A percentile compares a stretch with the other conserved stretches of the same genome.
Conservation (phyloP, 2,329 filamentous ascomycete species). For the Phyllosticta capitalensis region DNA sequence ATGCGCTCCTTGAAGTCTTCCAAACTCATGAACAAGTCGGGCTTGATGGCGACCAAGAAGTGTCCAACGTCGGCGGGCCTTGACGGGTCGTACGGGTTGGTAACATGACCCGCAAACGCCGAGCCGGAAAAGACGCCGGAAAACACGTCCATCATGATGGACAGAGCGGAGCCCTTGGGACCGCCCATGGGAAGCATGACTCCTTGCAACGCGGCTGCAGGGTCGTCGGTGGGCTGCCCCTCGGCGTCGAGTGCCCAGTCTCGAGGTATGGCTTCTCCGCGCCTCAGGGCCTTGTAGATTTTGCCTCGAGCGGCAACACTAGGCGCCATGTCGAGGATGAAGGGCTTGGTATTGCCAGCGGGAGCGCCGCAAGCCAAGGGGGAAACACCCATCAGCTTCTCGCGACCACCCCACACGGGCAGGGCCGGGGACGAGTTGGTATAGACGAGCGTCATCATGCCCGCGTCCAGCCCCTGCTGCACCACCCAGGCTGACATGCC, state of each 20-base stretch:
- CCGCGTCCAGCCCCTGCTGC: conserved; percentile 63
- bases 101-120: conserved; percentile 69
- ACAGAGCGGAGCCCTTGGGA: conserved; percentile 66
- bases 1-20: conserved; percentile 59
- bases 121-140: conserved; percentile 68
- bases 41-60: conserved; percentile 63
- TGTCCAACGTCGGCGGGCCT: conserved; percentile 63
- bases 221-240: conserved; percentile 61
- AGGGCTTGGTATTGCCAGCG: conserved; percentile 48
- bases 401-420: conserved; percentile 59
- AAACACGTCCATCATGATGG: conserved; percentile 86
- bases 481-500: conserved; percentile 78
- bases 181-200: conserved; percentile 84
- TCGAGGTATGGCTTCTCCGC: conserved; percentile 58
- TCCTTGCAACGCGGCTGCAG: conserved; percentile 58
- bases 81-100: conserved; percentile 64
- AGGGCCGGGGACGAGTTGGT: conserved; percentile 59
- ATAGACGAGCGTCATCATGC: conserved; percentile 53
- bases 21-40: conserved; percentile 62
- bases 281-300: conserved; percentile 58
- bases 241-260: conserved; percentile 70
- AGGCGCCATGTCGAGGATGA: conserved; percentile 69
- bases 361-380: conserved; percentile 71
- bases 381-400: conserved; percentile 62
- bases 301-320: conserved; percentile 62